These are phyloP conservation scores for Bryum argenteum DNA, from an alignment of 225 moss, liverwort and hornwort genomes.

Conservation along the genomic window DNA sequence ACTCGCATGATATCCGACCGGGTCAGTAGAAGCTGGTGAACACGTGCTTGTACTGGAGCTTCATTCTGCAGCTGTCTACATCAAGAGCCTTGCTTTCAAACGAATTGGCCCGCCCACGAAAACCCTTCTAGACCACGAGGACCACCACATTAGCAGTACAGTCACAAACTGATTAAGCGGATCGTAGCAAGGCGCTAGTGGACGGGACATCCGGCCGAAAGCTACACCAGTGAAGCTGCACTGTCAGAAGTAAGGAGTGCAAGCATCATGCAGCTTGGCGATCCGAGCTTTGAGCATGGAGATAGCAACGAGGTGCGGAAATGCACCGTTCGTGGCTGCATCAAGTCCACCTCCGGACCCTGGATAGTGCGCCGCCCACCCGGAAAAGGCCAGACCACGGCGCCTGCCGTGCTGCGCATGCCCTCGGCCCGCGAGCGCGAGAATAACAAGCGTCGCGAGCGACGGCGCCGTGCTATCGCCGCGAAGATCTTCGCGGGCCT, in stretches of 20 bases:
- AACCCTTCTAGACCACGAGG: constrained; percentile 22
- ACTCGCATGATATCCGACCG: constrained; percentile 22
- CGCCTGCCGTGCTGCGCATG: constrained; percentile 61
- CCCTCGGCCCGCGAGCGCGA: constrained; percentile 82
- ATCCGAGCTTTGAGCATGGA: constrained; percentile 47
- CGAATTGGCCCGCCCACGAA: constrained; percentile 30
- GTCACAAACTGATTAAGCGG: constrained; percentile 9
- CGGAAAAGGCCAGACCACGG: constrained; percentile 51
- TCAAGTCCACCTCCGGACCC: constrained; percentile 73
- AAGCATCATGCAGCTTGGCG: constrained; percentile 48
- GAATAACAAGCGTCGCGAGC: constrained; percentile 91
- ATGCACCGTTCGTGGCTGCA: constrained; percentile 66
- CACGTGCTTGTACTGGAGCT: constrained; percentile 28
- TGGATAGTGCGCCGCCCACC: constrained; percentile 75
- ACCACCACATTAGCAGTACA: constrained; percentile 21
- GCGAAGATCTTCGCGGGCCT: constrained; percentile 95
- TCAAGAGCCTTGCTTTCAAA: constrained; percentile 27
- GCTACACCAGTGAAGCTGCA: neutral
- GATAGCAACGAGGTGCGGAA: constrained; percentile 55
- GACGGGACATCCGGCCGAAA: neutral
- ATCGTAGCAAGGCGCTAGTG: neutral
- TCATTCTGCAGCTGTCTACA: constrained; percentile 26
- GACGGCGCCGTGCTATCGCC: constrained; percentile 90
- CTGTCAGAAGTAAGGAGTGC: too few species aligned
- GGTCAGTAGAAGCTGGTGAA: constrained; percentile 24